Base-by-base conservation (phyloP, 2,329 filamentous ascomycete genomes). In the Penicillium sp. region DNA sequence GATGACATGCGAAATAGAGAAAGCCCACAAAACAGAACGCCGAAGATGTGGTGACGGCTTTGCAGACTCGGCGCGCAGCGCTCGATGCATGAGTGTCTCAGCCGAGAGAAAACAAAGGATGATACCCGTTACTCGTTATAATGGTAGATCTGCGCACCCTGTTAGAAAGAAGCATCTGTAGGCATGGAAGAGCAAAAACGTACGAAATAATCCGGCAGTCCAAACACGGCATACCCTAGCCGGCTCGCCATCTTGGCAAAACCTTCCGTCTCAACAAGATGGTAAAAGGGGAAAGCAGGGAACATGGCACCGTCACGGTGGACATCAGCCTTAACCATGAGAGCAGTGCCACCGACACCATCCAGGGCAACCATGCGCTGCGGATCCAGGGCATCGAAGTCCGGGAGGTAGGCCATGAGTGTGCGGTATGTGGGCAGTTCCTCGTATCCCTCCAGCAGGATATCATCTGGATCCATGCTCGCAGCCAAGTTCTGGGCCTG, bases 271-370 rank as follows among this genome's bases (percentile, higher is more conserved):
- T 98, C 93, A 51, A 98, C 94, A 50, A 98, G 77, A 69, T 98
- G 86, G 66, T 96, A 97, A 65, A 98, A 98, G 3, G 91, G 73
- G 66, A 98, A 98, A 0, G 93, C 81, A 14, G 93, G 93, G 73
- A 98, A 98, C 91, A 97, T 98, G 66, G 93, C 91, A 16, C 93
- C 93, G 63, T 98, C 93, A 22, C 93, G 82, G 67, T 98, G 93
- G 20, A 98, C 93, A 49, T 97, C 90, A 1, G 90, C 93, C 74
- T 95, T 96, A 50, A 98, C 93, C 62, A 98, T 74, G 54, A 98
- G 74, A 1, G 90, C 87, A 1, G 91, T 94, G 28, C 93, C 93
- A 45, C 93, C 93, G 3, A 98, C 93, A 40, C 93, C 93, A 65
- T 98, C 93, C 7, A 98, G 77, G 35, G 83, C 77, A 42, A 96